phyloP scores from a whole-genome alignment of 1,139 yeast genomes.

The Pichia sp. region DNA sequence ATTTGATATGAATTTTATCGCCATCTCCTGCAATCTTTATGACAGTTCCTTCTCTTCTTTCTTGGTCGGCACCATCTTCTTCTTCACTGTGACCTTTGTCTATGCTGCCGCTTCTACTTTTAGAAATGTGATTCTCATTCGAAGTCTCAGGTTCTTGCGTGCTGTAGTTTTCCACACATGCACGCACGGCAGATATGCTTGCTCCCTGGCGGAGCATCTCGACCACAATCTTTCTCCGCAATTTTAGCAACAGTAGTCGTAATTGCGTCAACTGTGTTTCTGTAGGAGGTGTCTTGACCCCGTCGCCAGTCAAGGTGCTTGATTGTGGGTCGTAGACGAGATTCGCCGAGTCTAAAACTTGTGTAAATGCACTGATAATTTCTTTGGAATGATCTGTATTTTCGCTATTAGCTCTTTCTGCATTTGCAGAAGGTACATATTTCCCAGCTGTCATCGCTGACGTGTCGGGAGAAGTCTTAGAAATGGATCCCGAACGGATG shows the following conservation, averaged over 20 bases:
- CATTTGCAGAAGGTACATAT: not conserved
- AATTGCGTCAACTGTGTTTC: conserved; percentile 1
- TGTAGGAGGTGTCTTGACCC: not conserved
- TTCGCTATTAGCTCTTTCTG: not conserved
- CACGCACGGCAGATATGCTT: conserved; percentile 4
- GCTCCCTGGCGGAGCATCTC: conserved; percentile 8
- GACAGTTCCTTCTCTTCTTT: conserved; percentile 5
- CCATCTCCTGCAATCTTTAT: conserved; percentile 14
- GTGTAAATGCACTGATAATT: not conserved
- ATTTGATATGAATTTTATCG: conserved; percentile 8
- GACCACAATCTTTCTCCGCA: conserved; percentile 4
- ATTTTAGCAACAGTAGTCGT: not conserved
- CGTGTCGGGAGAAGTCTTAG: not conserved
- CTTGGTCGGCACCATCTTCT: conserved; percentile 3
- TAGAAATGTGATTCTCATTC: not conserved
- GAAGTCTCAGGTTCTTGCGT: not conserved
- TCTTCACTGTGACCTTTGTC: not conserved
- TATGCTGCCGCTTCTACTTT: not conserved
- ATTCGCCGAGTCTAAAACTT: not conserved
- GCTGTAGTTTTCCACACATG: conserved; percentile 2
- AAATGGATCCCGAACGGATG: not conserved
- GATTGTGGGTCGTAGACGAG: not conserved
- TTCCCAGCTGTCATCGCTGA: not conserved
- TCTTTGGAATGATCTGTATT: not conserved
- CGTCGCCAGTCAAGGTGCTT: not conserved